Conservation (phyloP, 108 stramenopile species). For the Fragilariopsis cylindrus region DNA sequence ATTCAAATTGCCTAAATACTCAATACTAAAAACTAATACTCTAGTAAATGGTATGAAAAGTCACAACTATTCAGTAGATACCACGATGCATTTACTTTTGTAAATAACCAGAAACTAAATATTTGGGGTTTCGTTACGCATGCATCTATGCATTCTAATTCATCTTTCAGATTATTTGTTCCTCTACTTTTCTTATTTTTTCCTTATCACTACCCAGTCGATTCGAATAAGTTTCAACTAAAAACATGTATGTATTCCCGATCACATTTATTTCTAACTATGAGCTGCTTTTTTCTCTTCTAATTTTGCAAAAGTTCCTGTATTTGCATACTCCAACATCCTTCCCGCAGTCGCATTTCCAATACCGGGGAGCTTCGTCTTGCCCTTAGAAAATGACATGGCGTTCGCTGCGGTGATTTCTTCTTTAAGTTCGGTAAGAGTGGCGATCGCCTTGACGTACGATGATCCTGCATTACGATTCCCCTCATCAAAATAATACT, state of each 20-base stretch:
- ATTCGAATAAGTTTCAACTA: no score
- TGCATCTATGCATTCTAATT: no score
- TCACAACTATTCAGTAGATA: no score
- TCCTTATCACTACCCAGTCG: no score
- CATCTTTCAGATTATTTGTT: no score
- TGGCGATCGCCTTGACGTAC: constrained; percentile 48
- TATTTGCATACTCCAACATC: constrained; percentile 66
- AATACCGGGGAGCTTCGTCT: constrained; percentile 73
- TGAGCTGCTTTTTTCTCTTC: constrained; percentile 63
- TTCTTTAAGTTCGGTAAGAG: constrained; percentile 52
- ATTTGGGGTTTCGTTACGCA: no score
- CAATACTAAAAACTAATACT: no score
- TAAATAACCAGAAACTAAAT: no score
- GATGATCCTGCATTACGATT: constrained; percentile 46
- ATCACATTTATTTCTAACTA: not conserved
- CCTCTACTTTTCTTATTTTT: no score
- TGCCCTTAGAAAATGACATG: constrained; percentile 69
- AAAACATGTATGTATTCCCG: not conserved
- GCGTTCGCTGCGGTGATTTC: constrained; percentile 78
- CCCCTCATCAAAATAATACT: constrained; percentile 56
- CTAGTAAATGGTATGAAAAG: no score
- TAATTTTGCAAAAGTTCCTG: constrained; percentile 75
- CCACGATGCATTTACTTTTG: no score
- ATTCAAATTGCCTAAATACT: no score
- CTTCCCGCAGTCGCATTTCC: constrained; percentile 72